Conservation (phyloP, 192 early-diverging fungal genomes). For the Powellomyces hirtus region DNA sequence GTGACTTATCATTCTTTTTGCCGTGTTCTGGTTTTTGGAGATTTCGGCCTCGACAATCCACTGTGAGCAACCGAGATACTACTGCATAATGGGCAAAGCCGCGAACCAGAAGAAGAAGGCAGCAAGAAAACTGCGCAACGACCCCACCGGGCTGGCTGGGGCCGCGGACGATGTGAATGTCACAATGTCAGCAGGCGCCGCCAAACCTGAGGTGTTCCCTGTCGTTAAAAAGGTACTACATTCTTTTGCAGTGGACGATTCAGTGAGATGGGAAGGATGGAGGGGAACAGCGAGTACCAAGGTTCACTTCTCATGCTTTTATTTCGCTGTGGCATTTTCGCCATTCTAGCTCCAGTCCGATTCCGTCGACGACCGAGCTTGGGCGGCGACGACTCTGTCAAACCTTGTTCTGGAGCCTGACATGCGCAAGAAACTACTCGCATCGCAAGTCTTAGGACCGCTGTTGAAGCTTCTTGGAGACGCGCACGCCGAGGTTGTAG, state of each 20-base stretch:
- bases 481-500: slow-evolving; percentile 65
- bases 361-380: slow-evolving; percentile 74
- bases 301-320: neutral
- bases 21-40: too few relatives aligned
- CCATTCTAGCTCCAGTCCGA: slow-evolving; percentile 56
- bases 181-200: neutral
- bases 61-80: too few relatives aligned
- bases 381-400: slow-evolving; percentile 85
- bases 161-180: neutral
- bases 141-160: neutral
- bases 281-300: neutral
- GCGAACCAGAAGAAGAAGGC: slow-evolving; percentile 6
- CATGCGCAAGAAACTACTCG: slow-evolving; percentile 74
- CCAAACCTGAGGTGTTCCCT: neutral
- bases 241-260: too few relatives aligned
- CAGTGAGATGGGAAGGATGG: too few relatives aligned
- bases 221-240: neutral
- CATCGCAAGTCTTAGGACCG: slow-evolving; percentile 61
- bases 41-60: too few relatives aligned
- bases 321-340: neutral
- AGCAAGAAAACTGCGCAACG: neutral
- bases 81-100: slow-evolving; percentile 24
- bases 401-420: slow-evolving; percentile 69
- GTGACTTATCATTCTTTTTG: too few relatives aligned
- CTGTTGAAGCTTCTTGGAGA: slow-evolving; percentile 76